Evolutionary conservation across 1,139 yeast genomes (phyloP).

Genomic region (Scheffersomyces illinoinensis): DNA sequence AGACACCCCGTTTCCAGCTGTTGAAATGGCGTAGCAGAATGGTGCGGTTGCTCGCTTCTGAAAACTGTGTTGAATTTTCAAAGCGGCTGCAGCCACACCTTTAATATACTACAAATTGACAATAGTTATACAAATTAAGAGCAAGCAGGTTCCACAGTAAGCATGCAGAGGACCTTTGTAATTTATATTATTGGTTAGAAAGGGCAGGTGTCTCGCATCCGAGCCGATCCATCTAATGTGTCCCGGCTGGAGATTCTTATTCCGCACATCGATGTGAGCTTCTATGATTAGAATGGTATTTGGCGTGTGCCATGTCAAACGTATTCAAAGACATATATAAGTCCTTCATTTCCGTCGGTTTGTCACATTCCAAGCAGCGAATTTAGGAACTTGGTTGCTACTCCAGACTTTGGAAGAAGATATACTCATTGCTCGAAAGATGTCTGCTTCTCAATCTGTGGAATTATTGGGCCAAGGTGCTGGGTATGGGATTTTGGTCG

Average conservation of each 20-base stretch:
- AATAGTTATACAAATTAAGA: too few species aligned
- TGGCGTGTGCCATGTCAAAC: neutral
- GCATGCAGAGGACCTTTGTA: neutral
- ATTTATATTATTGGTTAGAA: neutral
- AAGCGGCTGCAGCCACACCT: neutral
- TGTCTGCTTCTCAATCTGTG: constrained; percentile 3
- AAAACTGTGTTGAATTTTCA: neutral
- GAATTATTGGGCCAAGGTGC: constrained; percentile 20
- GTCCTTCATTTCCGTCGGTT: neutral
- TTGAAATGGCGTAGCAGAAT: too few species aligned
- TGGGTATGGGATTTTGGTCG: constrained; percentile 32
- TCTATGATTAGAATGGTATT: neutral
- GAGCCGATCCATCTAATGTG: neutral
- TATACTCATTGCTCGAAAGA: neutral
- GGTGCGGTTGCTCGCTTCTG: neutral
- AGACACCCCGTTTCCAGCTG: too few species aligned
- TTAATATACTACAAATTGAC: neutral
- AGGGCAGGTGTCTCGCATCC: neutral
- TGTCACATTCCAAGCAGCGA: too few species aligned
- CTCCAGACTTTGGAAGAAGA: too few species aligned
- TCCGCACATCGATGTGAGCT: neutral
- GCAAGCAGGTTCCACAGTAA: neutral
- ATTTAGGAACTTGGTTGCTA: too few species aligned
- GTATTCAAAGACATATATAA: neutral
- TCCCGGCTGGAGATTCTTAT: neutral